A percentile compares a stretch with the other conserved stretches of the same genome.
These are phyloP conservation scores for Penicillium sp. DNA, from an alignment of 2,329 filamentous ascomycete species.

Conservation along the genomic window DNA sequence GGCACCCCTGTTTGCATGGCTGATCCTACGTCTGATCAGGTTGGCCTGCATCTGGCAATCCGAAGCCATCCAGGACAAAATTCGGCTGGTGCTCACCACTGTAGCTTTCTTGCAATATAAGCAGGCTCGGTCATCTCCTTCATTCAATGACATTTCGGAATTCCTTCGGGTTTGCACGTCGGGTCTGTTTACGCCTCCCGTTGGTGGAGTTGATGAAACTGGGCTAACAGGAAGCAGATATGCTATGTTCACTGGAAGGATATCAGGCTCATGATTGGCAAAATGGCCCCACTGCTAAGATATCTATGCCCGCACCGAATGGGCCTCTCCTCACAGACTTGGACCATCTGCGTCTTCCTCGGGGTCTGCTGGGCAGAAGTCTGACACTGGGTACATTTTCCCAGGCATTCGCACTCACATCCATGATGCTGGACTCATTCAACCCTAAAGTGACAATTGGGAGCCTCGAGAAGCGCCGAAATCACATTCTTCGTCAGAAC, in stretches of 20 bases:
- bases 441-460: conserved; percentile 12
- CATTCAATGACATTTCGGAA: conserved; percentile 27
- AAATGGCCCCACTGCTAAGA: conserved; percentile 5
- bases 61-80: conserved; percentile 38
- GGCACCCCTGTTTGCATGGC: conserved; percentile 51
- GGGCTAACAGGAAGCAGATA: conserved; percentile 37
- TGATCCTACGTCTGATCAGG: conserved; percentile 50
- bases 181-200: conserved; percentile 30
- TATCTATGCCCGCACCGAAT: conserved; percentile 26
- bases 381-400: conserved; percentile 27
- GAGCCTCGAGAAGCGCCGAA: conserved; percentile 13
- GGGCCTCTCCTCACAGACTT: conserved; percentile 28
- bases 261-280: conserved; percentile 14
- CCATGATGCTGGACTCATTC: conserved; percentile 31
- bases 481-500: conserved; percentile 29
- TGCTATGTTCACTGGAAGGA: conserved; percentile 41
- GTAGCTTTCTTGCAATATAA: conserved; percentile 33
- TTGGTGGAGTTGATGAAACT: background rate
- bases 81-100: conserved; percentile 33
- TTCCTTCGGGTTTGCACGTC: conserved; percentile 34
- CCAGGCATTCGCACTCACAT: conserved; percentile 22
- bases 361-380: conserved; percentile 24
- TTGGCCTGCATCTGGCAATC: conserved; percentile 43
- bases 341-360: conserved; percentile 30
- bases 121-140: conserved; percentile 27